A percentile compares a stretch with the other conserved stretches of the same genome.
Conservation (phyloP, 2,329 filamentous ascomycete species). For the Pseudogymnoascus sp. region DNA sequence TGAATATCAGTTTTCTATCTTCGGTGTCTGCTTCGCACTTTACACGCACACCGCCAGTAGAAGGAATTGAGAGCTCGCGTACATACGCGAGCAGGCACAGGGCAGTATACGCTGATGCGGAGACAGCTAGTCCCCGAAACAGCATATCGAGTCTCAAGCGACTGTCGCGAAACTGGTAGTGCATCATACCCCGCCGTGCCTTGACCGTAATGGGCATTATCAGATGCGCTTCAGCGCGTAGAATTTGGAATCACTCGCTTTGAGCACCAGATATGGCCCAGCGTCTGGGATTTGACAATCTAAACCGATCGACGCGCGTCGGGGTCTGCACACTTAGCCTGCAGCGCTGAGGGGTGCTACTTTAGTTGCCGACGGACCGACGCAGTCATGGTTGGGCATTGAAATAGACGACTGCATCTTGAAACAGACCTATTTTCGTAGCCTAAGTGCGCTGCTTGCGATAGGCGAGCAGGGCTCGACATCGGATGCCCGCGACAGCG, state of each 20-base stretch:
- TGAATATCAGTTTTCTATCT: background rate
- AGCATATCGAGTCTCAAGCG: background rate
- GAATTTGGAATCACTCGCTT: background rate
- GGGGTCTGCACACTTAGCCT: background rate
- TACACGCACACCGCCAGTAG: background rate
- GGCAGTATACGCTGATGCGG: background rate
- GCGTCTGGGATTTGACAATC: background rate
- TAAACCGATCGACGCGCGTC: background rate
- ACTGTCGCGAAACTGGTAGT: background rate
- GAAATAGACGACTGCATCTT: background rate
- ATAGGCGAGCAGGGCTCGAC: background rate
- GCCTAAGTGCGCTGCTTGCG: background rate
- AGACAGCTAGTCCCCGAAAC: background rate
- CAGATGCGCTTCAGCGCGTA: background rate
- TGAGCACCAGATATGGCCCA: background rate
- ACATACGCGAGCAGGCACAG: background rate
- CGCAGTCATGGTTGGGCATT: background rate
- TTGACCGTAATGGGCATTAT: background rate
- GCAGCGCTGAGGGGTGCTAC: background rate
- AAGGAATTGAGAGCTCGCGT: background rate
- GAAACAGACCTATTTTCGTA: background rate
- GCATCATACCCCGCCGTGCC: background rate
- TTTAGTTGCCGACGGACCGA: conserved; percentile 8
- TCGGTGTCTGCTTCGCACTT: background rate
- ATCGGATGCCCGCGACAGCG: background rate